A percentile compares a stretch with the other conserved stretches of the same genome.
phyloP scores from a whole-genome alignment of 2,329 filamentous ascomycete genomes.

The Cladobotryum mycophilum region DNA sequence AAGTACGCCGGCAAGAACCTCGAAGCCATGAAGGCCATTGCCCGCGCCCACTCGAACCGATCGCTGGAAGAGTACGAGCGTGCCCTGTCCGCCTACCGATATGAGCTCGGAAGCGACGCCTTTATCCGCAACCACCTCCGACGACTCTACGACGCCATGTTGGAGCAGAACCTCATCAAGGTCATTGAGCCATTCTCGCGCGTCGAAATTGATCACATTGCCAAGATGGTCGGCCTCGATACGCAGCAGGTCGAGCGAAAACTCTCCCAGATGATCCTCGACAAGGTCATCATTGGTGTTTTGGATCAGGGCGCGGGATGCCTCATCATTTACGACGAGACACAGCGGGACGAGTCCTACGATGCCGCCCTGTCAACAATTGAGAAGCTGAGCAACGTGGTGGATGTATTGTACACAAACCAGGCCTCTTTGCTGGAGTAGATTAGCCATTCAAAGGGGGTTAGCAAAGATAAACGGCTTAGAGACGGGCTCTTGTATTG shows the following conservation, averaged over 20 bases:
- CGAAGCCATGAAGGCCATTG: slow-evolving; percentile 98
- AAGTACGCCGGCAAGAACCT: slow-evolving; percentile 94
- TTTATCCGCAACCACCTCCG: slow-evolving; percentile 98
- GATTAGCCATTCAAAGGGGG: slow-evolving; percentile 10
- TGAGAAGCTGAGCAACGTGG: slow-evolving; percentile 93
- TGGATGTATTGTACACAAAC: slow-evolving; percentile 96
- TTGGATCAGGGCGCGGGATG: slow-evolving; percentile 96
- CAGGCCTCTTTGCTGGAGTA: slow-evolving; percentile 94
- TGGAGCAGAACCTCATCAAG: slow-evolving; percentile 99
- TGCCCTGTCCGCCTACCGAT: slow-evolving; percentile 81
- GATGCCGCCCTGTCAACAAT: slow-evolving; percentile 92
- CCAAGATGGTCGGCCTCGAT: slow-evolving; percentile 94
- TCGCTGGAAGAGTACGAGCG: slow-evolving; percentile 96
- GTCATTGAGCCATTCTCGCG: slow-evolving; percentile 98
- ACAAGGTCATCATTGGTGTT: slow-evolving; percentile 97
- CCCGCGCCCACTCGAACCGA: slow-evolving; percentile 88
- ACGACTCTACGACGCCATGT: slow-evolving; percentile 93
- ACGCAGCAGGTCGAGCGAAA: slow-evolving; percentile 97
- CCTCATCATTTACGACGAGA: slow-evolving; percentile 95
- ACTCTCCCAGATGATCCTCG: slow-evolving; percentile 98
- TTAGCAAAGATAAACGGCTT: not conserved
- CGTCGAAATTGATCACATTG: slow-evolving; percentile 94
- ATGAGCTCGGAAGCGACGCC: slow-evolving; percentile 86
- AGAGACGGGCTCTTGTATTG: slow-evolving; percentile 17
- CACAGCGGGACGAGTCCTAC: slow-evolving; percentile 85